phyloP scores from a whole-genome alignment of 257 asterid genomes.

The Ehretia macrophylla region DNA sequence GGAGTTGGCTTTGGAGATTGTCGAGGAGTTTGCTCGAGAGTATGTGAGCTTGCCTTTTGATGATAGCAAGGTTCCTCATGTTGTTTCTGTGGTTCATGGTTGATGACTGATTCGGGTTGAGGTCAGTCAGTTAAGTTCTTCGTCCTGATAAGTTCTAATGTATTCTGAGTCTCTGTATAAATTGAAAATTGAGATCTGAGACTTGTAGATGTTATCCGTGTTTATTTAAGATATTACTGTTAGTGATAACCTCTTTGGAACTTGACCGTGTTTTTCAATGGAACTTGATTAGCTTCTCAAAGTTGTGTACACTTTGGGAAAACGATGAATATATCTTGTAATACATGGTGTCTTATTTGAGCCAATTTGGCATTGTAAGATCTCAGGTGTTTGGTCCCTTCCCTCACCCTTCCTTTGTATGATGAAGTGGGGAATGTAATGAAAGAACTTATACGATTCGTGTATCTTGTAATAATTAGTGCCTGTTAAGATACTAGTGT shows the following conservation, averaged over 20 bases:
- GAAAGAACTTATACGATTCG: not conserved
- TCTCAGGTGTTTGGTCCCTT: too few relatives aligned
- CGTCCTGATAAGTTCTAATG: slow-evolving; percentile 13
- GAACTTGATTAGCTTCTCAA: not conserved
- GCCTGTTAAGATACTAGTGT: too few relatives aligned
- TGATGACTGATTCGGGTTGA: not conserved
- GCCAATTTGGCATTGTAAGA: too few relatives aligned
- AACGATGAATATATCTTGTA: not conserved
- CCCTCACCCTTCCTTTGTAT: too few relatives aligned
- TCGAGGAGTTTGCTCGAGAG: slow-evolving; percentile 72
- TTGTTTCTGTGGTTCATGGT: slow-evolving; percentile 54
- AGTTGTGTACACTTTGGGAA: not conserved
- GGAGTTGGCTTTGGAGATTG: slow-evolving; percentile 78
- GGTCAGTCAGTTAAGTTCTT: slow-evolving; percentile 8
- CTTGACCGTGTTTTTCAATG: not conserved
- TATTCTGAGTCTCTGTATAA: not conserved
- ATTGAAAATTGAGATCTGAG: not conserved
- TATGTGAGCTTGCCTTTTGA: slow-evolving; percentile 79
- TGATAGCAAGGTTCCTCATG: slow-evolving; percentile 78
- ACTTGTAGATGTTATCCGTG: not conserved
- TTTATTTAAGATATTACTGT: too few relatives aligned
- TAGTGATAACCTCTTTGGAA: too few relatives aligned
- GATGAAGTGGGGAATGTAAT: too few relatives aligned
- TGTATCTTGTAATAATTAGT: not conserved
- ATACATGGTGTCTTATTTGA: too few relatives aligned